Evolutionary conservation across 2,329 filamentous ascomycete genomes (phyloP).

Genomic region (Teratosphaeria pseudoeucalypti): DNA sequence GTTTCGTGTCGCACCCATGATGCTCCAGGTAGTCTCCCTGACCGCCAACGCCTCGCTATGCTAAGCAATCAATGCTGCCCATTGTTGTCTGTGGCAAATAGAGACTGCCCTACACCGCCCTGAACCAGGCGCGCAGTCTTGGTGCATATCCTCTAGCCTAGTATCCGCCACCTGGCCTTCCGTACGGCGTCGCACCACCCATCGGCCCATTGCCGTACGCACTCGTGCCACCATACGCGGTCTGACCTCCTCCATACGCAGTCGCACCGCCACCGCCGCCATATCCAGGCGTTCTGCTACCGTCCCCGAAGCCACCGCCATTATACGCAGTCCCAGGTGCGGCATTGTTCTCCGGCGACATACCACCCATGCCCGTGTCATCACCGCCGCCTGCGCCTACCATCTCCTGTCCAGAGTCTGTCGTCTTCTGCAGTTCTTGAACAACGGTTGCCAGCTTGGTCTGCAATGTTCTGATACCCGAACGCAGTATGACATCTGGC

Average conservation of each 20-base stretch:
- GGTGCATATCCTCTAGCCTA: not conserved
- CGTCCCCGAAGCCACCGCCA: slow-evolving; percentile 3
- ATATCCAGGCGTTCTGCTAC: slow-evolving; percentile 6
- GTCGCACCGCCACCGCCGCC: slow-evolving; percentile 2
- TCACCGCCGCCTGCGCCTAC: slow-evolving; percentile 49
- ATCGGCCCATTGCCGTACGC: slow-evolving; percentile 1
- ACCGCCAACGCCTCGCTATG: not conserved
- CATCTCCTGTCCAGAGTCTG: slow-evolving; percentile 41
- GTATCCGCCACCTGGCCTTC: slow-evolving; percentile 3
- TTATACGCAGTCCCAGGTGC: slow-evolving; percentile 3
- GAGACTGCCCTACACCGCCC: not conserved
- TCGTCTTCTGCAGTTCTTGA: slow-evolving; percentile 46
- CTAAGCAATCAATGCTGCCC: not conserved
- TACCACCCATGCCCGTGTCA: slow-evolving; percentile 47
- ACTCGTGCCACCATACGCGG: slow-evolving; percentile 5
- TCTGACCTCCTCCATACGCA: slow-evolving; percentile 4
- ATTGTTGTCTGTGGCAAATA: not conserved
- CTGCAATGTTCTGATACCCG: slow-evolving; percentile 80
- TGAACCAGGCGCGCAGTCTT: too few relatives aligned
- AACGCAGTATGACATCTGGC: slow-evolving; percentile 78
- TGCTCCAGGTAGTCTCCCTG: not conserved
- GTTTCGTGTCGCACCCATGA: not conserved
- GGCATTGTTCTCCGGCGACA: slow-evolving; percentile 1
- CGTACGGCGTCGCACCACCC: slow-evolving; percentile 10
- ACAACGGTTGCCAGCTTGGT: slow-evolving; percentile 79